These are phyloP conservation scores for Termitomyces sp. DNA, from an alignment of 768 basidiomycete species.

Conservation along the genomic window DNA sequence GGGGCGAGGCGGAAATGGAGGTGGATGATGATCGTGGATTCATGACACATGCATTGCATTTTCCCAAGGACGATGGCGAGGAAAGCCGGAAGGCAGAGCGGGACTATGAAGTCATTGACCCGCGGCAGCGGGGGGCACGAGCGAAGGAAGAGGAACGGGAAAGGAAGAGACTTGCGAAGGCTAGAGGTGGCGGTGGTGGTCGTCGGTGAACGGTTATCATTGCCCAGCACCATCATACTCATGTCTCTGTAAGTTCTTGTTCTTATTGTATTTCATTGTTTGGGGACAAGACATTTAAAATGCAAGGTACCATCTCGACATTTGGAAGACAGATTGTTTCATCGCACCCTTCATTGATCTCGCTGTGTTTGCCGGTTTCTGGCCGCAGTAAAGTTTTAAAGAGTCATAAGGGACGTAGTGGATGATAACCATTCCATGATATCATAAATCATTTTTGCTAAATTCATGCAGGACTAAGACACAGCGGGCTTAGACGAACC, in stretches of 20 bases:
- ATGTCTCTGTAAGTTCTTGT: neutral
- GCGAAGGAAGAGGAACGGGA: conserved; percentile 79
- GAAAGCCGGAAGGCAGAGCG: conserved; percentile 73
- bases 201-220: conserved; percentile 13
- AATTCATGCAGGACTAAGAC: too few relatives aligned
- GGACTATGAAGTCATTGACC: conserved; percentile 89
- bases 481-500: too few relatives aligned
- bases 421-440: neutral
- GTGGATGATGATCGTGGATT: conserved; percentile 76
- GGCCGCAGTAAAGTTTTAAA: neutral
- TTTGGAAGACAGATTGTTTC: neutral
- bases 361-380: neutral
- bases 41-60: conserved; percentile 63
- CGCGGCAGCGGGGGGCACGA: conserved; percentile 61
- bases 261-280: neutral
- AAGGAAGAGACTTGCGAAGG: conserved; percentile 41
- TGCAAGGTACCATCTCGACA: neutral
- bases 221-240: neutral
- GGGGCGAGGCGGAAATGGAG: conserved; percentile 51
- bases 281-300: neutral
- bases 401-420: neutral
- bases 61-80: conserved; percentile 75
- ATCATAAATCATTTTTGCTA: neutral
- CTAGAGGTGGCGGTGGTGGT: conserved; percentile 25
- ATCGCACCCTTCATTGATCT: neutral